Conservation (phyloP, 768 basidiomycete species). For the Naganishia randhawae region DNA sequence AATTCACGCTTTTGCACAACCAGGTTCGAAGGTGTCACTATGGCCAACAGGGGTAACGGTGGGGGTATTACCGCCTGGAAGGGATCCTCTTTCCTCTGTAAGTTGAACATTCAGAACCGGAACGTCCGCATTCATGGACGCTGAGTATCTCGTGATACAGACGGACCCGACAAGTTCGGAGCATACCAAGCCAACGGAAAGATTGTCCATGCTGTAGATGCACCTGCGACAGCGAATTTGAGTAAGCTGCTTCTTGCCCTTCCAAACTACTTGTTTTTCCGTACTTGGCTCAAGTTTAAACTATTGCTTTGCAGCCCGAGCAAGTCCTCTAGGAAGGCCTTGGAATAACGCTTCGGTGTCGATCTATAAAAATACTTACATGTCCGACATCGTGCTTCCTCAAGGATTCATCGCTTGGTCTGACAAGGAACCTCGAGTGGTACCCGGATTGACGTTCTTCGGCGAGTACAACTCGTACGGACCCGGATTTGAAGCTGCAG, state of each 20-base stretch:
- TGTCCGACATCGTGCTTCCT: conserved; percentile 49
- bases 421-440: conserved; percentile 18
- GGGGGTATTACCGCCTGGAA: conserved; percentile 67
- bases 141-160: neutral
- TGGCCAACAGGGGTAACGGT: conserved; percentile 64
- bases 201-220: conserved; percentile 39
- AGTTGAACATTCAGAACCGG: neutral
- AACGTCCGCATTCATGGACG: neutral
- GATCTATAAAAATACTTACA: conserved; percentile 58
- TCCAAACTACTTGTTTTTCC: neutral
- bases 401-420: conserved; percentile 31
- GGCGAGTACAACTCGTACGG: conserved; percentile 21
- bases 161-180: conserved; percentile 27
- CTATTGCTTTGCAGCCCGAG: conserved; percentile 60
- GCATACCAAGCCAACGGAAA: conserved; percentile 54
- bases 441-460: conserved; percentile 17
- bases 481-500: conserved; percentile 10
- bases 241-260: conserved; percentile 28
- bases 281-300: conserved; percentile 56
- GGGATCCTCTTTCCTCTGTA: conserved; percentile 47
- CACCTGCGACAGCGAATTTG: neutral
- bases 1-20: neutral
- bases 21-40: conserved; percentile 61
- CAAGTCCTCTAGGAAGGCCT: conserved; percentile 63
- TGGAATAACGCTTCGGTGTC: conserved; percentile 63